A percentile compares a stretch with the other conserved stretches of the same genome.
These are phyloP conservation scores for Colletotrichum gigasporum DNA, from an alignment of 2,329 filamentous ascomycete species.

Conservation along the genomic window DNA sequence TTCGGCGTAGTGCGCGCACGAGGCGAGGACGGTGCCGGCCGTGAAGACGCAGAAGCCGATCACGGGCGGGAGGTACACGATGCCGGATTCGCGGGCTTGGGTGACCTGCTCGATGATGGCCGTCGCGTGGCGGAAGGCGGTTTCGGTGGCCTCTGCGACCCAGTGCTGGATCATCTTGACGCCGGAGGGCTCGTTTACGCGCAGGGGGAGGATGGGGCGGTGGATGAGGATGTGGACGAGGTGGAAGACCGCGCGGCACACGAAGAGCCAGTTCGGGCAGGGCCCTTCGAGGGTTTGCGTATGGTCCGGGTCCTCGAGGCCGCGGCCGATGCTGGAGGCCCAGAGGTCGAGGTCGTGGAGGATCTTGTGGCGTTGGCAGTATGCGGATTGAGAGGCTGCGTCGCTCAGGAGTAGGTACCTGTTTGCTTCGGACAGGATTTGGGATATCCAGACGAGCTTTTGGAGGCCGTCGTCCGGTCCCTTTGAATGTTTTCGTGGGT, in stretches of 20 bases:
- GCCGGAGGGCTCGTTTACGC: constrained; percentile 1
- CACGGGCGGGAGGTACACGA: constrained; percentile 3
- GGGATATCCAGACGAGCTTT: constrained; percentile 6
- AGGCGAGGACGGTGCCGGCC: constrained; percentile 7
- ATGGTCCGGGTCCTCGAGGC: not conserved
- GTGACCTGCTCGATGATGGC: constrained; percentile 16
- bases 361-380: constrained; percentile 22
- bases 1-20: constrained; percentile 4
- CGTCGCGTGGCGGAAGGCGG: constrained; percentile 13
- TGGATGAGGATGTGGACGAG: constrained; percentile 23
- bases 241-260: constrained; percentile 7
- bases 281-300: not conserved
- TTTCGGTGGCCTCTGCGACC: constrained; percentile 8
- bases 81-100: not conserved
- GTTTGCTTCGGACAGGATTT: constrained; percentile 17
- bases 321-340: not conserved
- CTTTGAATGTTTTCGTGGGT: not conserved
- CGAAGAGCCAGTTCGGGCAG: not conserved
- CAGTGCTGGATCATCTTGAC: constrained; percentile 25
- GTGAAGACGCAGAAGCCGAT: constrained; percentile 22
- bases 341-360: constrained; percentile 18
- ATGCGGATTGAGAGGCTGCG: constrained; percentile 3
- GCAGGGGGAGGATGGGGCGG: constrained; percentile 13
- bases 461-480: not conserved
- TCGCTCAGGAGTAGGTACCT: constrained; percentile 16